A percentile compares a stretch with the other conserved stretches of the same genome.
Evolutionary conservation across 2,329 filamentous ascomycete species (phyloP).

Genomic region (Colletotrichum sp.): DNA sequence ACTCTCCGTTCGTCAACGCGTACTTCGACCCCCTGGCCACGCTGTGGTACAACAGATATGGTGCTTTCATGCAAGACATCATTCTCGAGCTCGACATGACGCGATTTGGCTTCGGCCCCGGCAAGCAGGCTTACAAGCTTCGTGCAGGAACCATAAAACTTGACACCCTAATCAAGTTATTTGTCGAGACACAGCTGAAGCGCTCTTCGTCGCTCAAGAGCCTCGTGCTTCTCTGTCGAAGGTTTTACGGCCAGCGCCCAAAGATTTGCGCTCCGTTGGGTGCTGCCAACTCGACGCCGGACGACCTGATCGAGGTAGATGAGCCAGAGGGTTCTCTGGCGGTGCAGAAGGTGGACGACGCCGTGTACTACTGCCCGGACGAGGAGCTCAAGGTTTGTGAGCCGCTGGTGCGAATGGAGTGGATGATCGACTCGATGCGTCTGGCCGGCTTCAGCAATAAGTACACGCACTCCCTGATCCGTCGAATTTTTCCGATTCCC

Average conservation of each 20-base stretch:
- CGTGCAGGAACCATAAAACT: conserved; percentile 28
- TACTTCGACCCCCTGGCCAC: conserved; percentile 38
- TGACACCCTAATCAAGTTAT: conserved; percentile 29
- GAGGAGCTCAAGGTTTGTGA: conserved; percentile 34
- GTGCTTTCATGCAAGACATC: conserved; percentile 38
- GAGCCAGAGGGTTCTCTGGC: background rate
- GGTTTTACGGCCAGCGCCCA: conserved; percentile 31
- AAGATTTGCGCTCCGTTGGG: background rate
- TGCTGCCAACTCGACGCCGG: background rate
- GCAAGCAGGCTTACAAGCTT: conserved; percentile 26
- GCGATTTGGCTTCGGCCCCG: conserved; percentile 35
- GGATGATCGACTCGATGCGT: conserved; percentile 34
- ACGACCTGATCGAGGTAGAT: background rate
- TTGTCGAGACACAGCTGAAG: conserved; percentile 29
- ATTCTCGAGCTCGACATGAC: conserved; percentile 47
- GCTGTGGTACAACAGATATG: conserved; percentile 38
- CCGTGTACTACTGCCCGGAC: conserved; percentile 34
- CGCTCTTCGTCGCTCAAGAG: conserved; percentile 28
- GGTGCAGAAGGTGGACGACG: background rate
- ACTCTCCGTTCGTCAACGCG: conserved; percentile 39
- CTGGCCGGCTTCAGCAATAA: conserved; percentile 40
- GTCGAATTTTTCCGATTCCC: conserved; percentile 28
- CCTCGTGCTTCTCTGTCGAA: conserved; percentile 37
- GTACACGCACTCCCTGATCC: conserved; percentile 32
- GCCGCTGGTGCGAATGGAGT: conserved; percentile 32